Evolutionary conservation across 2,329 filamentous ascomycete species (phyloP).

Genomic region (Byssochlamys sp.): DNA sequence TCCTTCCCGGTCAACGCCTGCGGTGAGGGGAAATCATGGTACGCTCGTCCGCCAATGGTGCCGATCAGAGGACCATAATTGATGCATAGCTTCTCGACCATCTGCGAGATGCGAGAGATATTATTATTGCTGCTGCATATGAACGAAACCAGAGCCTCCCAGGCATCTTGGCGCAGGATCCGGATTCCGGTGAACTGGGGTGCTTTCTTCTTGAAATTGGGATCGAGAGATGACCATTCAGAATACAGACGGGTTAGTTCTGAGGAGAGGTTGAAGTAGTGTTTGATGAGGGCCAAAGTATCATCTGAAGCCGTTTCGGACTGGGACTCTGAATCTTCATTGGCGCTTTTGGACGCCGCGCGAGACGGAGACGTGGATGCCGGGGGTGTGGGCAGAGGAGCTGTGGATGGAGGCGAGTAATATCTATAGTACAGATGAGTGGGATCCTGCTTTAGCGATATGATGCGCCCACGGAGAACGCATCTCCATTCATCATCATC

Average conservation of each 20-base stretch:
- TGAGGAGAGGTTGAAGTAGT: constrained; percentile 81
- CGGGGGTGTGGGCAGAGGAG: constrained; percentile 17
- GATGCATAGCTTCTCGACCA: constrained; percentile 85
- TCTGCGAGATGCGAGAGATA: constrained; percentile 85
- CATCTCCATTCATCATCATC: constrained; percentile 79
- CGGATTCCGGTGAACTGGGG: constrained; percentile 81
- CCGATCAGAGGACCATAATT: constrained; percentile 74
- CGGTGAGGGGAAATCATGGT: constrained; percentile 80
- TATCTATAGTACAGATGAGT: constrained; percentile 70
- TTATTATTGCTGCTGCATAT: constrained; percentile 99
- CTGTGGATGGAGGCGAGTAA: constrained; percentile 39
- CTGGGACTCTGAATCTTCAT: constrained; percentile 15
- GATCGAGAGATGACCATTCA: constrained; percentile 75
- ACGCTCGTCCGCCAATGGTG: constrained; percentile 57
- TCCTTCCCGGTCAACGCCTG: constrained; percentile 58
- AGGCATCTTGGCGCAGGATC: constrained; percentile 87
- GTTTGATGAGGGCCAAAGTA: constrained; percentile 61
- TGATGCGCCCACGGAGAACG: constrained; percentile 70
- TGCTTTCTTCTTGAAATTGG: constrained; percentile 81
- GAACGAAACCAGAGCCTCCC: constrained; percentile 87
- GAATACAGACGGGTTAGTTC: constrained; percentile 68
- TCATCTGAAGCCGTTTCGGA: constrained; percentile 46
- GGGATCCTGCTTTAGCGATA: constrained; percentile 75
- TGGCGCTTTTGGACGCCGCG: constrained; percentile 15
- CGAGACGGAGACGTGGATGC: constrained; percentile 30